Conservation (phyloP, 163 green algal genomes). For the Scenedesmus sp. region DNA sequence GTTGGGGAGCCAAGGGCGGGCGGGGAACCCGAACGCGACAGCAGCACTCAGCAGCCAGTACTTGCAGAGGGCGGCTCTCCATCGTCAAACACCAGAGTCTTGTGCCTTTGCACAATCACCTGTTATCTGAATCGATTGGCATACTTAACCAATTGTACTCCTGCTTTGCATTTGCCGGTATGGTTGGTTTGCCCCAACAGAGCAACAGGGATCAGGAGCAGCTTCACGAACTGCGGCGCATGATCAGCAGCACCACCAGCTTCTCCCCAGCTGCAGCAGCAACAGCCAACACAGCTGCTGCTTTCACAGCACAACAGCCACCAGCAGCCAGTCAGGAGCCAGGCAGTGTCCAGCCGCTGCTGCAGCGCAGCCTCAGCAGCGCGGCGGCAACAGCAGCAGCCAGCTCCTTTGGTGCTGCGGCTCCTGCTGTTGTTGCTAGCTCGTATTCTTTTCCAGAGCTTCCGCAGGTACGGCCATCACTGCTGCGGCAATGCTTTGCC, state of each 20-base stretch:
- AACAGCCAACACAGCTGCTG: not conserved
- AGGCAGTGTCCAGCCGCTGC: slow-evolving; percentile 16
- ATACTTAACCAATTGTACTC: too few species aligned
- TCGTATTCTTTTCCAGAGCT: slow-evolving; percentile 26
- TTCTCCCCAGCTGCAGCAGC: not conserved
- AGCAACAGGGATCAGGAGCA: slow-evolving; percentile 30
- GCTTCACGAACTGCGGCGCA: slow-evolving; percentile 13
- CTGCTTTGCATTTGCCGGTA: too few species aligned
- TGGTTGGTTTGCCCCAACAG: too few species aligned
- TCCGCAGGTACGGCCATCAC: not conserved
- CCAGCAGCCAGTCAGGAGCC: not conserved
- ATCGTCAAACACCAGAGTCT: too few species aligned
- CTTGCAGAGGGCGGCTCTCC: too few species aligned
- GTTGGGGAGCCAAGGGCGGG: too few species aligned
- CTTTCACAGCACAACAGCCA: not conserved
- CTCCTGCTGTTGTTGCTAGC: not conserved
- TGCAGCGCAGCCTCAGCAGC: slow-evolving; percentile 37
- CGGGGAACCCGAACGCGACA: too few species aligned
- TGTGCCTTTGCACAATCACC: too few species aligned
- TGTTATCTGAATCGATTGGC: too few species aligned
- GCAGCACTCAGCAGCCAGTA: too few species aligned
- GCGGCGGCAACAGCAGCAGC: not conserved
- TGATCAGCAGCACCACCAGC: not conserved
- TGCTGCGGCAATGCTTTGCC: too few species aligned
- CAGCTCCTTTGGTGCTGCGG: not conserved